phyloP scores from a whole-genome alignment of 495 filamentous ascomycete species.

The Penicillium ucsense region DNA sequence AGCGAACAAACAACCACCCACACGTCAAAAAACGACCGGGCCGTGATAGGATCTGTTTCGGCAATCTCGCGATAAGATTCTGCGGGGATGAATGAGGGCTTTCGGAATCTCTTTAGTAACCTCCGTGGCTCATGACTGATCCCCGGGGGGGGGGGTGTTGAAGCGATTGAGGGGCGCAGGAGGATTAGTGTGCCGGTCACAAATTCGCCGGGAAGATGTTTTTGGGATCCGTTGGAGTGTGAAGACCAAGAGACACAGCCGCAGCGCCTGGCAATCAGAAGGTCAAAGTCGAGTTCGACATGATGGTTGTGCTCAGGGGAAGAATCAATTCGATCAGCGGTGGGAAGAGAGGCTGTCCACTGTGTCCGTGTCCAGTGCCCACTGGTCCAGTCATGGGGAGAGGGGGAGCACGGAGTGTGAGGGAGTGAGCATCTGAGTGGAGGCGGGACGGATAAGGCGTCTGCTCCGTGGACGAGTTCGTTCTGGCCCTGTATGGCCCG shows the following conservation, averaged over 20 bases:
- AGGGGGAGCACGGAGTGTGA: not conserved
- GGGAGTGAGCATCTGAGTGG: constrained; percentile 4
- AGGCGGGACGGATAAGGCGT: constrained; percentile 17
- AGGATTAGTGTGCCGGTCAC: constrained; percentile 8
- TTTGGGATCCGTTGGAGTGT: no score
- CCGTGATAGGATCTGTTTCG: not conserved
- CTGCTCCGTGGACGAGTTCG: constrained; percentile 4
- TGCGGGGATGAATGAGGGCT: not conserved
- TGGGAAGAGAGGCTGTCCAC: no score
- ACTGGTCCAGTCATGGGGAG: not conserved
- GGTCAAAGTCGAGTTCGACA: no score
- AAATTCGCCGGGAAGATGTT: no score
- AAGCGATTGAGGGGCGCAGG: constrained; percentile 11
- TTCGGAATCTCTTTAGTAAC: constrained; percentile 11
- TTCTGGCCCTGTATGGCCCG: not conserved
- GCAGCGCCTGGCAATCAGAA: no score
- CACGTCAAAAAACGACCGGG: constrained; percentile 1
- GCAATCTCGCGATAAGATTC: no score
- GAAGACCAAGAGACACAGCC: no score
- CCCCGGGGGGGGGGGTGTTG: constrained; percentile 4
- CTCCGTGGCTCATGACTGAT: constrained; percentile 17
- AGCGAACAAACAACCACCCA: constrained; percentile 3
- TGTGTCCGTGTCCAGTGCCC: no score
- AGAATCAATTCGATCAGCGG: no score
- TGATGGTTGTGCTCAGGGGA: no score